Base-by-base conservation (phyloP, 352 stramenopile genomes). In the Phytopythium oedochilum region DNA sequence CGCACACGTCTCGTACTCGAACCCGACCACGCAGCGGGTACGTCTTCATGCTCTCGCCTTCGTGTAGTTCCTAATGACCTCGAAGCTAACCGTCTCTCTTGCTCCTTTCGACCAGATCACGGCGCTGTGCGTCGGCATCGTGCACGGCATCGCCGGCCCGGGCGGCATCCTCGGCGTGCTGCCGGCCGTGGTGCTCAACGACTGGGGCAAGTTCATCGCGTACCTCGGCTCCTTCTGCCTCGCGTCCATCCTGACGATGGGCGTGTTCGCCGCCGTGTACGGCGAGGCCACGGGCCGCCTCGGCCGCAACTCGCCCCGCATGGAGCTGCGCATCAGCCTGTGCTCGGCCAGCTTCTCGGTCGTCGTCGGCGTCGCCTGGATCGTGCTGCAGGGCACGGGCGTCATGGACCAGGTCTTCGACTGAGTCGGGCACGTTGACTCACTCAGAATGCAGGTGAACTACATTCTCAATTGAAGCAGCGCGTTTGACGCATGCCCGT, bases 181-280 rank as follows among this genome's bases (percentile, higher is more conserved):
- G 18, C 90, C 89, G 0, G 88, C 88, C 0, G 75, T 95, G 2
- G 68, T 92, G 38, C 60, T 94, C 51, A 66, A 86, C 49, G 59
- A 91, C 55, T 80, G 67, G 65, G 47, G 49, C 48, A 79, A 94
- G 39, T 92, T 84, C 31, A 58, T 70, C 10, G 52, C 88, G n/a
- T 97, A 97, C 64, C 63, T 97, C 2, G 73, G 62, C 4, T 88
- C 78, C 9, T 97, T 97, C 70, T 97, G 88, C 38, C 31, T 89
- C 17, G 75, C 77, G 3, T 92, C 73, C n/a, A 96, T 90, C 34
- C 63, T 96, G 10, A 91, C 91, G 36, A 97, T 97, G 91, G 91
- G 88, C 35, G 67, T 79, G 5, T 97, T 97, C 70, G 84, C 91
- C 10, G 73, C 77, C 11, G 60, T 89, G 5, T 97, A 96, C 59